Evolutionary conservation across 2,329 filamentous ascomycete genomes (phyloP).

Genomic region (Cordyceps cicadae): DNA sequence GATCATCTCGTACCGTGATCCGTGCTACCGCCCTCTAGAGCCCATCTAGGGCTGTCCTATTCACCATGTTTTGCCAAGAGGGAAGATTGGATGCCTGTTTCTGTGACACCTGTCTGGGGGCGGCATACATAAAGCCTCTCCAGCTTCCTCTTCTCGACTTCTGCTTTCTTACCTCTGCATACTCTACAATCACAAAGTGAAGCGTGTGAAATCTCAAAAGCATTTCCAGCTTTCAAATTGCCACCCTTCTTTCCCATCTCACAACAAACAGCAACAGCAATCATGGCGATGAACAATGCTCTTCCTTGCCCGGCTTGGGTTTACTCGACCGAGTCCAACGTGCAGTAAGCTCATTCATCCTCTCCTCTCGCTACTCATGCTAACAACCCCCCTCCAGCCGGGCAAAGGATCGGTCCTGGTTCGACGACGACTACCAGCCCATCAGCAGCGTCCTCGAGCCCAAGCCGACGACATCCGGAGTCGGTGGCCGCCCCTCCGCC

Average conservation of each 20-base stretch:
- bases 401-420: slow-evolving; percentile 13
- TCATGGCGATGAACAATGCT: not conserved
- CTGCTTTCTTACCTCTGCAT: not conserved
- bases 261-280: not conserved
- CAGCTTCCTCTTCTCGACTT: not conserved
- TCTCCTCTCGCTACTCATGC: not conserved
- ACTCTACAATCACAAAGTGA: not conserved
- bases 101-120: no score
- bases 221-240: not conserved
- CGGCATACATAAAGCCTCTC: no score
- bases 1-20: no score
- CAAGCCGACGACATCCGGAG: not conserved
- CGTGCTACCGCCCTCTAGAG: no score
- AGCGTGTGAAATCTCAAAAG: not conserved
- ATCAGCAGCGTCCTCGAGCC: not conserved
- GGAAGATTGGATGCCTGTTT: no score
- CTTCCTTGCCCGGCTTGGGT: not conserved
- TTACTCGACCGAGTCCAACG: slow-evolving; percentile 10
- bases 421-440: slow-evolving; percentile 10
- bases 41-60: not conserved
- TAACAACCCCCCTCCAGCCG: not conserved
- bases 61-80: no score
- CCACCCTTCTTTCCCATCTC: not conserved
- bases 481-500: no score
- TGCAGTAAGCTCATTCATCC: slow-evolving; percentile 4